Base-by-base conservation (phyloP, 441 rosid species). In the Erodium trifolium region DNA sequence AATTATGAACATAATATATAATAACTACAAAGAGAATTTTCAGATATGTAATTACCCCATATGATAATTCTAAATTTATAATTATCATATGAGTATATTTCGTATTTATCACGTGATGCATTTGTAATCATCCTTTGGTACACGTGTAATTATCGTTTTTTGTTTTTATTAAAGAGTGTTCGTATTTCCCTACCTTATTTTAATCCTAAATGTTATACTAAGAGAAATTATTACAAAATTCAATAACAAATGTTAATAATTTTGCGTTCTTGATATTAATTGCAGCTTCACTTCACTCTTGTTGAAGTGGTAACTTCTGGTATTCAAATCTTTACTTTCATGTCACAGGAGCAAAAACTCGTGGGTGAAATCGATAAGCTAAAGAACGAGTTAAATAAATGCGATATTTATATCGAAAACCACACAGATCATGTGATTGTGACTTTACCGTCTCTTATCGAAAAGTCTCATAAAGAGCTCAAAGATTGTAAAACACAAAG, bases 271-370 rank as follows among this genome's bases (percentile, higher is more conserved):
- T 14, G 3, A 53, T 53, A 3, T 31, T 1, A 31, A 3, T 53
- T 53, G 19, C 16, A 53, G 17, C 23, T 53, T 8, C 16, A 53
- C 17, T 14, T 53, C n/a, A 18, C 19, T 53, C 41, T 37, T 18
- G n/a, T 14, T 53, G 60, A 53, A 53, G 13, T 7, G 41, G 41
- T 39, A 14, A 13, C 49, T 68, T 71, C 5, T 27, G 34, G 34
- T 31, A 31, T 31, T 31, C 0, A 27, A 34, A 43, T 60, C 3
- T 65, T 49, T 43, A 18, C 63, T 60, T 77, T 47, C 9, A 34
- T 81, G 59, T 70, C 55, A 18, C 76, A 94, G 99, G 93, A 86
- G 82, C 78, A 86, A 84, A 94, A 88, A 72, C 88, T 92, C 69
- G 78, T 70, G 66, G 90, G 77, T 60, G 99, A 94, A 83, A 84